Evolutionary conservation across 176 grass and related monocot species (phyloP).

Genomic region (Juncus effusus): DNA sequence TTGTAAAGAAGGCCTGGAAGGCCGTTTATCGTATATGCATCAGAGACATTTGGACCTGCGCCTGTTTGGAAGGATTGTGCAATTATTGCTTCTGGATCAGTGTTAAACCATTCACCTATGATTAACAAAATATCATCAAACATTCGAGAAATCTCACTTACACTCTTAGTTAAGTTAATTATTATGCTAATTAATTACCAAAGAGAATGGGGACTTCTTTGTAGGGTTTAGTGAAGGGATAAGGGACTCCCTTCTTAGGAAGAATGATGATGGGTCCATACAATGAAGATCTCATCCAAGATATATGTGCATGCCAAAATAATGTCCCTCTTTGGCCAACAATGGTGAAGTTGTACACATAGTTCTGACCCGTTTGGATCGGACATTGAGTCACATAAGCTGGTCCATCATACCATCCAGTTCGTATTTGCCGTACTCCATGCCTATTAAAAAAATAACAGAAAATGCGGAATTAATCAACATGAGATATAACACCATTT

Average conservation of each 20-base stretch:
- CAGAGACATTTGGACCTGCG: slow-evolving; percentile 30
- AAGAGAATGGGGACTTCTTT: slow-evolving; percentile 25
- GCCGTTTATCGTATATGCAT: slow-evolving; percentile 50
- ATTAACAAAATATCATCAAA: background rate
- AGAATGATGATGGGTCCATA: slow-evolving; percentile 30
- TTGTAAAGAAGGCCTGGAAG: slow-evolving; percentile 73
- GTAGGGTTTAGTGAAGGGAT: slow-evolving; percentile 28
- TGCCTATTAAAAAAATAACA: slow-evolving; percentile 8
- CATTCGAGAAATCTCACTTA: background rate
- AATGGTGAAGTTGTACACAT: slow-evolving; percentile 35
- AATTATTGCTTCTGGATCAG: slow-evolving; percentile 20
- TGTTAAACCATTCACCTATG: slow-evolving; percentile 28
- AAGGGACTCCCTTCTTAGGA: slow-evolving; percentile 17
- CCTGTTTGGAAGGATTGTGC: slow-evolving; percentile 15
- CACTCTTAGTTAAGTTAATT: too few relatives aligned
- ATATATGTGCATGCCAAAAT: slow-evolving; percentile 35
- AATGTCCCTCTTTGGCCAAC: slow-evolving; percentile 32
- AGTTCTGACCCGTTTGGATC: slow-evolving; percentile 24
- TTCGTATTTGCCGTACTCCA: slow-evolving; percentile 23
- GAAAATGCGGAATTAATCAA: background rate
- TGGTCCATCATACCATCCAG: slow-evolving; percentile 27
- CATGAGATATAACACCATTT: too few relatives aligned
- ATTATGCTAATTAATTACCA: slow-evolving; percentile 14
- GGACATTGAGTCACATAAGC: slow-evolving; percentile 35
- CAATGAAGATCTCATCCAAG: slow-evolving; percentile 28